Conservation (phyloP, 2,329 filamentous ascomycete genomes). For the Sporothrix humicola region DNA sequence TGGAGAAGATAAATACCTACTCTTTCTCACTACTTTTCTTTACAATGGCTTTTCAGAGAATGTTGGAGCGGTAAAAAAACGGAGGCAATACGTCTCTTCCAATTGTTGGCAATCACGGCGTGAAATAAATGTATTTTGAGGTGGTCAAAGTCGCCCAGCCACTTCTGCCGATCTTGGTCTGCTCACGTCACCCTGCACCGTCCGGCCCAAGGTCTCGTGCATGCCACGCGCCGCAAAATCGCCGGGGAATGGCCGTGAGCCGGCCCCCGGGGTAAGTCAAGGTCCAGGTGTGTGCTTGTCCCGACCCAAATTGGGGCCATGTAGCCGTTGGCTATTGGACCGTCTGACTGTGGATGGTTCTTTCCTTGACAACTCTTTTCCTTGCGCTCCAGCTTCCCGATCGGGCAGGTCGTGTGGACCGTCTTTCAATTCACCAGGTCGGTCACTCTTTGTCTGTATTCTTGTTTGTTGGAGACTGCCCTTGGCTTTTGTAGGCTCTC, state of each 20-base stretch:
- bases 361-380: not conserved
- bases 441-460: not conserved
- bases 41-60: too few species aligned
- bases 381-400: not conserved
- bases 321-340: not conserved
- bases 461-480: not conserved
- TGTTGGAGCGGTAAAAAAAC: too few species aligned
- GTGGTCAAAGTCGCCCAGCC: not conserved
- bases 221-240: slow-evolving; percentile 2
- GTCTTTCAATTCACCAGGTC: not conserved
- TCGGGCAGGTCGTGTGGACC: slow-evolving; percentile 17
- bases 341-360: not conserved
- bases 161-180: slow-evolving; percentile 19
- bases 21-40: too few species aligned
- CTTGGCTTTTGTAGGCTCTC: slow-evolving; percentile 4
- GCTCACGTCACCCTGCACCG: not conserved
- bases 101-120: too few species aligned
- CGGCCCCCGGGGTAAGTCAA: not conserved
- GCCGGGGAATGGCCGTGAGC: slow-evolving; percentile 14
- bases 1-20: too few species aligned
- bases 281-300: not conserved
- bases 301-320: not conserved
- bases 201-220: not conserved
- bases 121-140: too few species aligned
- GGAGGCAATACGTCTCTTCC: not conserved